Evolutionary conservation across 768 basidiomycete genomes (phyloP), one percentile per base, ranked within the genome.

Genomic region (Suillus subaureus): DNA sequence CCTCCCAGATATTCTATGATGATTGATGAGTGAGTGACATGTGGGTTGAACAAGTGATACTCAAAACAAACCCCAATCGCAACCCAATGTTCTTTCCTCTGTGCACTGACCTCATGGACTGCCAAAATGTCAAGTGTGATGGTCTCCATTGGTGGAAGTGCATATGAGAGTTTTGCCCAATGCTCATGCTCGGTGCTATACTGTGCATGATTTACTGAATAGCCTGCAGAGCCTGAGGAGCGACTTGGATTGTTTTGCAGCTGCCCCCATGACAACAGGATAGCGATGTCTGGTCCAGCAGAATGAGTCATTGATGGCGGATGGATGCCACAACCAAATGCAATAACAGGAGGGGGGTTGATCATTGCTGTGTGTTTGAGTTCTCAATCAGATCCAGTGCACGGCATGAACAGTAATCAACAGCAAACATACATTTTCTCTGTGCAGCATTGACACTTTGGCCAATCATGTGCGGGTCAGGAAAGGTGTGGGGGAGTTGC

Each of bases 1-100:
- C 67, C 18, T 67, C 64, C 1, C 37, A 18, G 1, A 67, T 67
- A 45, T 61, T 67, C 67, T 67, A n/a, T 23, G 39, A 43, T n/a
- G n/a, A n/a, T n/a, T 64, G 26, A 65, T 15, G 16, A 65, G 33
- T 39, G 35, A 21, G 33, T n/a, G 13, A 3, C n/a, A 54, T 16
- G 12, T 12, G 23, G 4, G n/a, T 23, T n/a, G 45, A 21, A 35
- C 8, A 11, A 42, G 21, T n/a, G n/a, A n/a, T n/a, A n/a, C n/a
- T n/a, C 39, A 21, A 23, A 31, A 31, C 15, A 64, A 6, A 47
- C 47, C 26, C 47, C 15, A 31, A 65, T 37, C n/a, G 45, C 4
- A 12, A 43, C 28, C 28, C 43, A 21, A 31, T 28, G 33, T 61
- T 26, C 35, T 8, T 40, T 42, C 7, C 5, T 61, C n/a, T 13